Base-by-base conservation (phyloP, 2,329 filamentous ascomycete species). In the Lecanicillium sp. region DNA sequence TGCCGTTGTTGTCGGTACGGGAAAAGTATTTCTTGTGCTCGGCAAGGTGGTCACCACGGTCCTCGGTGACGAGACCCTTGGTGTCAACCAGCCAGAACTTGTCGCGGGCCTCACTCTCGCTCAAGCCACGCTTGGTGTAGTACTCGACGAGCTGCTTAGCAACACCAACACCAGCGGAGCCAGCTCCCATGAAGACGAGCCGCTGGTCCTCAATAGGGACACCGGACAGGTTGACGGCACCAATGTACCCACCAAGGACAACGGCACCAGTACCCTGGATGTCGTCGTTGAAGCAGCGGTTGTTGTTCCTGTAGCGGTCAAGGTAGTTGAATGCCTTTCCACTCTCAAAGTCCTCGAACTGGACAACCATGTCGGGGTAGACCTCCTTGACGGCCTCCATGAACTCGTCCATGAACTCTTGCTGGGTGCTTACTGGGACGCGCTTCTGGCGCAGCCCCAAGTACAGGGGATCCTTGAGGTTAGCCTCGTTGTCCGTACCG, bases 31-130 rank as follows among this genome's bases (percentile, higher is more conserved):
- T 77, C 65, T 85, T 85, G 65, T 98, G 92, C 52, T 95, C 84
- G 28, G 90, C 88, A 29, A 98, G 80, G 60, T 82, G 86, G 70
- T 96, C 92, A 40, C 90, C 90, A 44, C 92, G 85, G 67, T 98
- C 90, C 45, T 75, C 73, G 47, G 92, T 95, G 37, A 98, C 90
- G 16, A 98, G 81, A 52, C 92, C 92, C 70, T 92, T 90, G 56
- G 88, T 95, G 68, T 96, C 92, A 44, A 96, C 89, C 34, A 98
- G 85, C 78, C 84, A 96, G 76, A 98, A 96, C 71, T 92, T 92
- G 56, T 82, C 78, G 52, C 81, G 80, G 41, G 92, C 92, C 47
- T 86, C 82, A 52, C 88, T 78, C 63, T 96, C 90, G 9, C 83
- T 83, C 55, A 96, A 72, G 29, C 92, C 92, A 51, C 89, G 85